Conservation (phyloP, 1,284 basidiomycete genomes). For the Ceratobasidium sp. region DNA sequence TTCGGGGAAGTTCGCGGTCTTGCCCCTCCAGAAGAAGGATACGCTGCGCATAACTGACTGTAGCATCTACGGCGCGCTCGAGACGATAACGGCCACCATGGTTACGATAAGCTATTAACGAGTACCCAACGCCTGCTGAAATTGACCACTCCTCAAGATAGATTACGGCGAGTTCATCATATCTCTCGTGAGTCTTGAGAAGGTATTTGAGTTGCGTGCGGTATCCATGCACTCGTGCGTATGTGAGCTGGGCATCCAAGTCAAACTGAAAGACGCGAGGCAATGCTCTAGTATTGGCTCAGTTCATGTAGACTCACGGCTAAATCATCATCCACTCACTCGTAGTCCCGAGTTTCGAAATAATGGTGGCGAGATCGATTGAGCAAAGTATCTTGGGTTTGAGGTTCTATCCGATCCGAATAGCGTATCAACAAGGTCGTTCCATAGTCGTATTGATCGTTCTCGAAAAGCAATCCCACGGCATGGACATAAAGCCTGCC, state of each 20-base stretch:
- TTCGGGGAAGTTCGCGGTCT: not conserved
- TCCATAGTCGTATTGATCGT: not conserved
- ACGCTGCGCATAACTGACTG: not conserved
- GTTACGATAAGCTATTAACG: not conserved
- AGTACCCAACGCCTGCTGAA: not conserved
- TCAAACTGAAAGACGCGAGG: not conserved
- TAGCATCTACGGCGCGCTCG: not conserved
- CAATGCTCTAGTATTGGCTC: not conserved
- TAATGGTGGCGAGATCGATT: constrained; percentile 3
- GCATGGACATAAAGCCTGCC: not conserved
- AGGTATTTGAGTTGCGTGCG: constrained; percentile 9
- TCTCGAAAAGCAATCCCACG: not conserved
- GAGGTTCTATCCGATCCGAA: not conserved
- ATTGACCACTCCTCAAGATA: not conserved
- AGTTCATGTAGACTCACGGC: not conserved
- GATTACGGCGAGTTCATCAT: constrained; percentile 5
- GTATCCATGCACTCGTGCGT: not conserved
- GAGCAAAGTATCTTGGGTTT: not conserved
- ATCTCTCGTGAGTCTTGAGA: not conserved
- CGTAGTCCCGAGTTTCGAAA: not conserved
- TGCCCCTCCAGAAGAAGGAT: not conserved
- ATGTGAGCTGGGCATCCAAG: constrained; percentile 4
- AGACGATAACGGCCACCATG: not conserved
- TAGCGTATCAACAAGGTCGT: not conserved
- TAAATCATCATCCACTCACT: not conserved